Percentiles rank a stretch among this genome's conserved stretches.
phyloP scores from a whole-genome alignment of 352 stramenopile species.

The Phytophthora multivora region DNA sequence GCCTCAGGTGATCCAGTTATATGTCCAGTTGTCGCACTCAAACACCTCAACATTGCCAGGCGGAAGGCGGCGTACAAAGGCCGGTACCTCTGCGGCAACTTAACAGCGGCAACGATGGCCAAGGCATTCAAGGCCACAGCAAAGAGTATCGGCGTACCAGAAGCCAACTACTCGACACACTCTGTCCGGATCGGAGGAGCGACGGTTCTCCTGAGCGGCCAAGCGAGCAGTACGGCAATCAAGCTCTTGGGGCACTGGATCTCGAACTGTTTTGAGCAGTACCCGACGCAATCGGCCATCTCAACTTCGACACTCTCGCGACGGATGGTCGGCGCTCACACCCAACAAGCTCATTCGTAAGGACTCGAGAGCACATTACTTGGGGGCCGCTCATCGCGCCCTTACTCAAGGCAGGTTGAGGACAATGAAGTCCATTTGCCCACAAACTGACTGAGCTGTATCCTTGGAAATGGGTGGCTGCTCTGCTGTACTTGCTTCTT shows the following conservation, averaged over 20 bases:
- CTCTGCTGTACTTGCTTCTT: too few relatives aligned
- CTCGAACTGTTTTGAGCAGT: slow-evolving; percentile 17
- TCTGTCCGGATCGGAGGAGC: slow-evolving; percentile 1
- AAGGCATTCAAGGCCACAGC: not conserved
- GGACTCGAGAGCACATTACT: slow-evolving; percentile 8
- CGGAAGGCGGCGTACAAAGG: not conserved
- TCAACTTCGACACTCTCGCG: not conserved
- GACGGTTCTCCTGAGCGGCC: not conserved
- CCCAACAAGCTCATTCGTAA: not conserved
- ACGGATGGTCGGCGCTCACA: not conserved
- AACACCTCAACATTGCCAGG: not conserved
- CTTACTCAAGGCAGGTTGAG: slow-evolving; percentile 8
- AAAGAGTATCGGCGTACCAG: not conserved
- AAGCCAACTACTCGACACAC: slow-evolving; percentile 11
- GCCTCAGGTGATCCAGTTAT: slow-evolving; percentile 1
- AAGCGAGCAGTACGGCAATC: slow-evolving; percentile 1
- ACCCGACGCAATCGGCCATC: slow-evolving; percentile 4
- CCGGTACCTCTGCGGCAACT: not conserved
- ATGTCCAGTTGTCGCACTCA: slow-evolving; percentile 10
- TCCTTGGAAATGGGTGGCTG: slow-evolving; percentile 17
- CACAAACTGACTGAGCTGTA: slow-evolving; percentile 10
- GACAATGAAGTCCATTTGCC: not conserved
- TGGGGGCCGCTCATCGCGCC: slow-evolving; percentile 15
- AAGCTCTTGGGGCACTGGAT: slow-evolving; percentile 6
- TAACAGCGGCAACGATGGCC: not conserved